Evolutionary conservation across 2,329 filamentous ascomycete genomes (phyloP).

Genomic region (Gyromitra esculenta): DNA sequence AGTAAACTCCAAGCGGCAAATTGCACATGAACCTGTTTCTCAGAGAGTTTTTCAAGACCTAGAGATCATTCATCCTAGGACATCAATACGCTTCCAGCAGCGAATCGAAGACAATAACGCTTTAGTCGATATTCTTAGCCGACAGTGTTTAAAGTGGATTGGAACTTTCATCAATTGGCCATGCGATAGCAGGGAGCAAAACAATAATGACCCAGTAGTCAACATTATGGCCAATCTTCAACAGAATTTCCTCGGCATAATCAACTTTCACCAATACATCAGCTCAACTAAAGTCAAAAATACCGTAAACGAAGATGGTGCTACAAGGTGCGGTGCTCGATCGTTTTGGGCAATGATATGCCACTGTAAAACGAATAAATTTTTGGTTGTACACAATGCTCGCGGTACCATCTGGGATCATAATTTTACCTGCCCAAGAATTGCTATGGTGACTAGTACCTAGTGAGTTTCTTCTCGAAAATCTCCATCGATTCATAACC

Average conservation of each 20-base stretch:
- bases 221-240: constrained; percentile 16
- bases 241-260: constrained; percentile 39
- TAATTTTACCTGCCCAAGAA: constrained; percentile 37
- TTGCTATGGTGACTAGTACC: constrained; percentile 34
- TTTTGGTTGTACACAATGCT: constrained; percentile 41
- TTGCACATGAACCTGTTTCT: not conserved
- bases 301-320: not conserved
- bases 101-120: constrained; percentile 2
- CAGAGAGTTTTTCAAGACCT: not conserved
- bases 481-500: not conserved
- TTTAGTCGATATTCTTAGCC: constrained; percentile 31
- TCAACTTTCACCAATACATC: constrained; percentile 43
- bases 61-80: not conserved
- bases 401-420: constrained; percentile 38
- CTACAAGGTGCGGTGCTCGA: not conserved
- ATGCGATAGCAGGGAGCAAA: not conserved
- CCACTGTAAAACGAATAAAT: constrained; percentile 35
- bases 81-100: not conserved
- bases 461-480: constrained; percentile 35
- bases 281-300: not conserved
- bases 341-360: constrained; percentile 49
- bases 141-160: constrained; percentile 44
- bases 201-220: not conserved
- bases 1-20: constrained; percentile 26
- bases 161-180: constrained; percentile 30